Conservation (phyloP, 2,329 filamentous ascomycete genomes). For the Biscogniauxia marginata region DNA sequence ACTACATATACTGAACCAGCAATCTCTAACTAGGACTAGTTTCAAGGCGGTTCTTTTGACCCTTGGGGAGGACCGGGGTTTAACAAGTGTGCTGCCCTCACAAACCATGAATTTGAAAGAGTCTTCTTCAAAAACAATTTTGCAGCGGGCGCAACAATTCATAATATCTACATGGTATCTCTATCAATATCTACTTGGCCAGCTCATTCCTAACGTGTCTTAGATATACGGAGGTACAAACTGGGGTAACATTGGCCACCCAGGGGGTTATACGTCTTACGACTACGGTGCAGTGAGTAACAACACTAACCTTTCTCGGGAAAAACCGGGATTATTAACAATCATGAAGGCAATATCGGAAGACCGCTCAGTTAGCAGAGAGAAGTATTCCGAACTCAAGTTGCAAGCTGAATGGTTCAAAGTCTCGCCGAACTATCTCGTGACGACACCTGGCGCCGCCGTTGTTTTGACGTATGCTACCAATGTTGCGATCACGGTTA, state of each 20-base stretch:
- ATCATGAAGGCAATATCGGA: conserved; percentile 42
- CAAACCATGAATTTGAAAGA: conserved; percentile 70
- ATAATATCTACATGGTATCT: conserved; percentile 59
- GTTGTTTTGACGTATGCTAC: conserved; percentile 52
- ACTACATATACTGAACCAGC: neutral
- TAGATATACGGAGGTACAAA: conserved; percentile 74
- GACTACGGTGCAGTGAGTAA: conserved; percentile 58
- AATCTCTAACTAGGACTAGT: conserved; percentile 31
- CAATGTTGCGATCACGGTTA: conserved; percentile 54
- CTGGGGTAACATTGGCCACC: conserved; percentile 76
- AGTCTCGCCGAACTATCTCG: conserved; percentile 69
- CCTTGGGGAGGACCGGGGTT: conserved; percentile 73
- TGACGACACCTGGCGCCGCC: conserved; percentile 52
- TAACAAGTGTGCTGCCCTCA: conserved; percentile 58
- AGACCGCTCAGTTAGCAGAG: conserved; percentile 65
- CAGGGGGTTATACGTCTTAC: conserved; percentile 61
- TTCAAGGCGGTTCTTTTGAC: conserved; percentile 71
- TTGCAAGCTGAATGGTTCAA: conserved; percentile 72
- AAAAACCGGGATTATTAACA: conserved; percentile 15
- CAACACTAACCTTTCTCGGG: conserved; percentile 49
- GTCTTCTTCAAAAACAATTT: conserved; percentile 78
- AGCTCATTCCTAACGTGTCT: conserved; percentile 30
- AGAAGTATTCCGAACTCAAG: conserved; percentile 81
- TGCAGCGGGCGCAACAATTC: conserved; percentile 62
- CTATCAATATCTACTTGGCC: conserved; percentile 34